Conservation (phyloP, 1,284 basidiomycete genomes). For the Ganoderma leucocontextum region DNA sequence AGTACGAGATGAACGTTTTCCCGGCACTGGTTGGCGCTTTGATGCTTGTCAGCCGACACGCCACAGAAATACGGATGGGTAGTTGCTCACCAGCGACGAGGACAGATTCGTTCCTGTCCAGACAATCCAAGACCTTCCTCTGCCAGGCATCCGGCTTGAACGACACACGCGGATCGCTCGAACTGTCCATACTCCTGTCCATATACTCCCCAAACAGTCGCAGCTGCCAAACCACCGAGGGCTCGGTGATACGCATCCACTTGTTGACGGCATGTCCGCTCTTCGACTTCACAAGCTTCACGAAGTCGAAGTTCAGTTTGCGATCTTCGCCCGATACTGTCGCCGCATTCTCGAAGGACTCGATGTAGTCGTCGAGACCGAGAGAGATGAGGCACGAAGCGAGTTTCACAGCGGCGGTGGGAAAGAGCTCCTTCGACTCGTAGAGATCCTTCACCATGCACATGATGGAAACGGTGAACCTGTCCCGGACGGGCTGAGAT, state of each 20-base stretch:
- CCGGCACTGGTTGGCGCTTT: slow-evolving; percentile 75
- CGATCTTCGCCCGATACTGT: slow-evolving; percentile 43
- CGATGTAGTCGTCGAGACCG: slow-evolving; percentile 53
- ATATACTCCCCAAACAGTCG: slow-evolving; percentile 74
- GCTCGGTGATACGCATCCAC: slow-evolving; percentile 65
- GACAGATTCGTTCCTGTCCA: slow-evolving; percentile 66
- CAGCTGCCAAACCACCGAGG: slow-evolving; percentile 71
- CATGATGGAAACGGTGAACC: slow-evolving; percentile 54
- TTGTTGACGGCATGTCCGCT: slow-evolving; percentile 49
- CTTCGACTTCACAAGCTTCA: slow-evolving; percentile 60
- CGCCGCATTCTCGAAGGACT: slow-evolving; percentile 36
- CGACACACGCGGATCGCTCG: slow-evolving; percentile 61
- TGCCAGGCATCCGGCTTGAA: slow-evolving; percentile 81
- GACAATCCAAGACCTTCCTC: slow-evolving; percentile 65
- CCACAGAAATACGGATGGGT: background rate
- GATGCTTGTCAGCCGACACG: background rate
- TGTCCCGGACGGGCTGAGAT: slow-evolving; percentile 49
- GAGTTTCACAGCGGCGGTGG: slow-evolving; percentile 48
- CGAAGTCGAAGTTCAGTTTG: slow-evolving; percentile 60
- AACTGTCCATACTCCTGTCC: slow-evolving; percentile 75
- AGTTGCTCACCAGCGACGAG: slow-evolving; percentile 66
- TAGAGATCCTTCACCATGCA: slow-evolving; percentile 54
- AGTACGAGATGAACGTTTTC: slow-evolving; percentile 80
- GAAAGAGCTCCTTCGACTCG: slow-evolving; percentile 47
- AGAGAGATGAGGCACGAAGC: slow-evolving; percentile 50